Evolutionary conservation across 169 alveolate species (phyloP).

Genomic region (Plasmodium relictum): DNA sequence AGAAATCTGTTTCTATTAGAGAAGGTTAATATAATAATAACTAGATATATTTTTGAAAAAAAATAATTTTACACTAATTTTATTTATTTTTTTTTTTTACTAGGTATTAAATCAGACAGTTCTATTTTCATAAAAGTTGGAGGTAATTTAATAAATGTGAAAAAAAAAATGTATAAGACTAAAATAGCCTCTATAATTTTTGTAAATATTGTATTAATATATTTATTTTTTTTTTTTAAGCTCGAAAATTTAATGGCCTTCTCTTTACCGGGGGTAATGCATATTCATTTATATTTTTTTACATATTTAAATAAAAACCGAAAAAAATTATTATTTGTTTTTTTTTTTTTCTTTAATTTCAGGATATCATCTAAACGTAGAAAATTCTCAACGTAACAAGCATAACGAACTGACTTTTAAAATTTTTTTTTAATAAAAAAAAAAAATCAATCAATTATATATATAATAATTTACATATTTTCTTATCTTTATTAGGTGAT

Average conservation of each 20-base stretch:
- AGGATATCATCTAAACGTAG: constrained; percentile 64
- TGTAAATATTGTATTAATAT: background rate
- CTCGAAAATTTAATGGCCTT: constrained; percentile 41
- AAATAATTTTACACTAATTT: background rate
- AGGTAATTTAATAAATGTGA: constrained; percentile 18
- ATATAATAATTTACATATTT: constrained; percentile 1
- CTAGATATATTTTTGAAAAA: background rate
- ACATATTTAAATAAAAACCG: background rate
- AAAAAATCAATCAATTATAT: background rate
- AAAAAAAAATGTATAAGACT: background rate
- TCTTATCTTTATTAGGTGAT: constrained; percentile 11
- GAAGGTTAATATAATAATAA: constrained; percentile 29
- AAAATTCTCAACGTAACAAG: constrained; percentile 23
- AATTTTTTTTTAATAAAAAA: background rate
- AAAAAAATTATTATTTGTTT: background rate
- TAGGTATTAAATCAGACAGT: constrained; percentile 55
- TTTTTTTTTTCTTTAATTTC: background rate
- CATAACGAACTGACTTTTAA: too few relatives aligned
- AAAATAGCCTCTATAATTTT: background rate
- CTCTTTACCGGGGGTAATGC: constrained; percentile 50
- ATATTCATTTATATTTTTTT: background rate
- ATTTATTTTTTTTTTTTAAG: constrained; percentile 38
- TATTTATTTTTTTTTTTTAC: background rate
- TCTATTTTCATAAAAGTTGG: constrained; percentile 66
- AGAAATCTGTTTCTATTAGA: constrained; percentile 4